Evolutionary conservation across 306 rosid species (phyloP), one percentile per base, ranked within the genome.

Genomic region (Lupinus albus): DNA sequence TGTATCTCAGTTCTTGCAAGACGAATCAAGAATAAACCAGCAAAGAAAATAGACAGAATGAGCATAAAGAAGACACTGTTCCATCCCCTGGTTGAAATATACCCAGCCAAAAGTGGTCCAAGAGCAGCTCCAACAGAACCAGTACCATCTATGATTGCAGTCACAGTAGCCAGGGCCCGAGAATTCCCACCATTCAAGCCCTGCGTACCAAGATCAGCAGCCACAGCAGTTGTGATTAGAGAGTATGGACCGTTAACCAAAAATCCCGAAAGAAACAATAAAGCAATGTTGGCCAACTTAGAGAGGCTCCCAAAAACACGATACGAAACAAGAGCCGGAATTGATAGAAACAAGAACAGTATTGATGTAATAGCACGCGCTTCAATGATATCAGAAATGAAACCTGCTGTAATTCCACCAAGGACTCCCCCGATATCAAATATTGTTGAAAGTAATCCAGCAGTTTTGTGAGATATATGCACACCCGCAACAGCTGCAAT

Each of bases 91-190:
- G 76, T 76, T n/a, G 93, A 86, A 50, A 86, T 64, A 77, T 84
- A 91, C 12, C 96, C 97, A 0, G 96, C 97, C 78, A 91, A 67
- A 69, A 91, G 87, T 16, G 97, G 97, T 17, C 97, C 97, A 28
- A 91, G 76, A 16, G 97, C 95, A 64, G 93, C 93, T 61, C 96
- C 97, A 66, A 83, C 84, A 9, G 93, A 91, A 35, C 97, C 97
- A 30, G 97, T 91, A 15, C 97, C 97, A 73, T 91, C 97, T 60
- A 91, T 91, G 61, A 91, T 91, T n/a, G 97, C 96, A 11, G 88
- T 88, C 21, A 91, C 96, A 7, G 97, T 91, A 11, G 97, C 97
- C 61, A 91, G 72, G 7, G 96, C 96, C 0, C 96, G 82, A 33
- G 84, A 80, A 66, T 66, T 80, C 51, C 90, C 86, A 64, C 62